Evolutionary conservation across 2,329 filamentous ascomycete genomes (phyloP), one percentile per base, ranked within the genome.

Genomic region (Phaeosphaeria sp.): DNA sequence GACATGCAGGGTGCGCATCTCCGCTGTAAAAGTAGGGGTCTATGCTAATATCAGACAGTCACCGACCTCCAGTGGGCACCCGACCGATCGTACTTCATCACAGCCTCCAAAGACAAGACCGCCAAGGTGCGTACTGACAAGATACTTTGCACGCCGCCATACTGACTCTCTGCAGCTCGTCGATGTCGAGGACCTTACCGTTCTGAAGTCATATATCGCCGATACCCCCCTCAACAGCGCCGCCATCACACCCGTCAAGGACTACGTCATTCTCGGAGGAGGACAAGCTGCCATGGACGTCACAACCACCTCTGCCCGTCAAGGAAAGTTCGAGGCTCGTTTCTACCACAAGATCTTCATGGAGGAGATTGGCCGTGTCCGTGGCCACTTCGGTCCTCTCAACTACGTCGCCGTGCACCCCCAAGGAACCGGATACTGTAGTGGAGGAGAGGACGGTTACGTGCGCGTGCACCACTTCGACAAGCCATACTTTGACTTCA

Each of bases 271-370:
- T 75, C 90, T 99, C 45, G 95, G 95, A 72, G 95, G 95, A 87
- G 95, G 95, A 71, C 95, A 99, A 83, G 95, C 93, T 65, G 95
- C 95, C 76, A 97, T 97, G 92, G 94, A 98, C 77, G 95, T 99
- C 80, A 99, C 95, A 57, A 55, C 92, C 53, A 98, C 95, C 51
- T 90, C 90, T 33, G 89, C 93, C 49, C 88, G 95, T 67, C 95
- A 99, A 85, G 95, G 95, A 82, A 98, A 98, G 83, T 99, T 99
- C 84, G 95, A 99, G 82, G 95, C 95, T 45, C 89, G 95, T 67
- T 99, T 99, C 86, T 99, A 97, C 86, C 95, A 99, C 89, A 98
- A 96, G 87, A 90, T 99, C 78, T 98, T 99, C 78, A 93, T 97
- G 81, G 94, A 99, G 80, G 95, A 99, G 84, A 94, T 98, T 74